Base-by-base conservation (phyloP, 2,329 filamentous ascomycete genomes). In the Sporothrix pallida region DNA sequence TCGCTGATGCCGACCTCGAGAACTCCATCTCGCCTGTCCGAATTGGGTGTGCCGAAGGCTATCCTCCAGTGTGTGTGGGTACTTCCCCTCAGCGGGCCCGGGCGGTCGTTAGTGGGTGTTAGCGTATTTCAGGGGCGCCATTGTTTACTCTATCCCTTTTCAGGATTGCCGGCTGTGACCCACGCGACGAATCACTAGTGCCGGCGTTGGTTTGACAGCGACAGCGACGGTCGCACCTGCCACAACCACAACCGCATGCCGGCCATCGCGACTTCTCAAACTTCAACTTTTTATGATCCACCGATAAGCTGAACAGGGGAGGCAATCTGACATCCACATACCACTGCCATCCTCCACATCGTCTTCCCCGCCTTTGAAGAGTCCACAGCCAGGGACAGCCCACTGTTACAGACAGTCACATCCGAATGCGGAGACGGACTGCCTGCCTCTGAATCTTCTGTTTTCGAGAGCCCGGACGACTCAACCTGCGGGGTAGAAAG, bases 341-440 rank as follows among this genome's bases (percentile, higher is more conserved):
- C 17, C 37, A 42, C 58, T 56, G n/a, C 13, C 37, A 17, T n/a
- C 31, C 31, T 63, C 26, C 56, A 56, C 8, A 44, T 31, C 31
- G 42, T 26, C 31, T 65, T 65, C 62, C 37, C 62, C 62, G 62
- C 62, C 42, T 65, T 48, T 13, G 20, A 60, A 37, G 58, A 62
- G 20, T n/a, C 52, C 31, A 37, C 31, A 6, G 23, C 52, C 52
- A 23, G n/a, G 23, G 15, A 15, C 1, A 52, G 20, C n/a, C 17
- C 31, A 63, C 58, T 44, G 31, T n/a, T 37, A 54, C 50, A 20
- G 31, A 37, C 31, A 37, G 31, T 20, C 17, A n/a, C 58, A 42
- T 44, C 62, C 62, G 62, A 65, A 65, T 65, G 62, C 62, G 62
- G 62, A 65, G 62, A 65, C 62, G 42, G 62, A 17, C 23, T 26